Evolutionary conservation across 2,329 filamentous ascomycete species (phyloP).

Genomic region (Tolypocladium tropicale): DNA sequence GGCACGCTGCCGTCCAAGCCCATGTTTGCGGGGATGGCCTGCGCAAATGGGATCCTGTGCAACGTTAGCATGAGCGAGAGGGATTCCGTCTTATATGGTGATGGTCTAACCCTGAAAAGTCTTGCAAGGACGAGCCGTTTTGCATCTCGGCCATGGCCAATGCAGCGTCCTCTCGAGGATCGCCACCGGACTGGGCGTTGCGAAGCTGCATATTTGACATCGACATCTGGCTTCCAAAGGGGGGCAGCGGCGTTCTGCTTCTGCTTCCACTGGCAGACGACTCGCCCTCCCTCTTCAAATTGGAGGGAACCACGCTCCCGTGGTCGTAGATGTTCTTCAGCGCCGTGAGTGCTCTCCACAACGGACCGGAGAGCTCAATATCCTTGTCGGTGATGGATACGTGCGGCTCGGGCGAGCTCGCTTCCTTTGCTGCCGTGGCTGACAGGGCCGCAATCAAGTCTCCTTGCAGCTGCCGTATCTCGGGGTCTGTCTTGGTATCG

Average conservation of each 20-base stretch:
- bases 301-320: constrained; percentile 42
- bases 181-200: constrained; percentile 21
- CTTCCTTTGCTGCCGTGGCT: constrained; percentile 53
- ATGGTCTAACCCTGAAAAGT: constrained; percentile 28
- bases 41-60: constrained; percentile 24
- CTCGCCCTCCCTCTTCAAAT: constrained; percentile 38
- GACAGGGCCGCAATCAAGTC: constrained; percentile 54
- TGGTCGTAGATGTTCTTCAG: constrained; percentile 58
- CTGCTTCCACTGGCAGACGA: constrained; percentile 36
- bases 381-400: constrained; percentile 47
- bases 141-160: constrained; percentile 57
- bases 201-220: constrained; percentile 15
- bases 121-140: constrained; percentile 38
- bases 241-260: constrained; percentile 28
- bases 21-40: constrained; percentile 24
- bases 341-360: constrained; percentile 50
- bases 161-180: constrained; percentile 51
- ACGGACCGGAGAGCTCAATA: constrained; percentile 50
- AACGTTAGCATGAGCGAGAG: constrained; percentile 5
- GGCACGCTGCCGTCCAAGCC: constrained; percentile 34
- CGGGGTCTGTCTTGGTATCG: constrained; percentile 52
- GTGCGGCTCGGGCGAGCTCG: constrained; percentile 40
- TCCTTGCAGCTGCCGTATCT: constrained; percentile 53
- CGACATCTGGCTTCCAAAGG: constrained; percentile 12
- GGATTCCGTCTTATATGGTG: neutral